Evolutionary conservation across 2,329 filamentous ascomycete species (phyloP), one percentile per base, ranked within the genome.

Genomic region (Stagonosporopsis vannaccii): DNA sequence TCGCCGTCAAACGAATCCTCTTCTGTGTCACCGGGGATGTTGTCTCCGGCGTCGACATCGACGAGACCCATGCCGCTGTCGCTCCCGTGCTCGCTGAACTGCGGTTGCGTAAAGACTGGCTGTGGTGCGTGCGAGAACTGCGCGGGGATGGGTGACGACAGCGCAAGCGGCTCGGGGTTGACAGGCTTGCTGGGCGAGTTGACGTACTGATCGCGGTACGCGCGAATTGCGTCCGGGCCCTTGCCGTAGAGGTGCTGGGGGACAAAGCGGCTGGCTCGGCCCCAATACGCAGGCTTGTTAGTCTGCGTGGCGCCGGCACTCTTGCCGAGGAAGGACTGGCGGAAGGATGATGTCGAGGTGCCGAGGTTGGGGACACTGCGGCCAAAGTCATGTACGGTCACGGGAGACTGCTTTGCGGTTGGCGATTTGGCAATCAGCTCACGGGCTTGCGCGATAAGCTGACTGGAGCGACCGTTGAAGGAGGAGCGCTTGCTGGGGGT

Each of bases 201-300:
- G 40, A 65, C 52, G 20, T 66, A 58, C 44, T 69, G 56, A 9
- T 60, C 45, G 4, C 66, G 62, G 30, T 70, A 74, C 2, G 68
- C 66, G 5, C 59, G 63, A n/a, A 73, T 61, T 0, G 72, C 73
- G 17, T 72, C 69, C 0, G 62, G 51, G 4, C 72, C 72, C 45
- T 73, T 67, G 7, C 74, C 74, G 32, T 75, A 76, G 7, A 74
- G 63, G 41, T 75, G 69, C 11, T 65, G 60, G 7, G 73, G 73
- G 1, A 76, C 72, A 23, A 76, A 76, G n/a, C 70, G 70, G 43
- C 66, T 70, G 9, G 58, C 50, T 8, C 74, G 74, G 23, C 36
- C 52, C 63, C 68, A 71, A 52, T 73, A 76, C 19, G 73, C 71
- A 11, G 73, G 68, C 7, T 60, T 61, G 28, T 65, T 50, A 30